Evolutionary conservation across 2,329 filamentous ascomycete species (phyloP).

Genomic region (Ophiostoma sp.): DNA sequence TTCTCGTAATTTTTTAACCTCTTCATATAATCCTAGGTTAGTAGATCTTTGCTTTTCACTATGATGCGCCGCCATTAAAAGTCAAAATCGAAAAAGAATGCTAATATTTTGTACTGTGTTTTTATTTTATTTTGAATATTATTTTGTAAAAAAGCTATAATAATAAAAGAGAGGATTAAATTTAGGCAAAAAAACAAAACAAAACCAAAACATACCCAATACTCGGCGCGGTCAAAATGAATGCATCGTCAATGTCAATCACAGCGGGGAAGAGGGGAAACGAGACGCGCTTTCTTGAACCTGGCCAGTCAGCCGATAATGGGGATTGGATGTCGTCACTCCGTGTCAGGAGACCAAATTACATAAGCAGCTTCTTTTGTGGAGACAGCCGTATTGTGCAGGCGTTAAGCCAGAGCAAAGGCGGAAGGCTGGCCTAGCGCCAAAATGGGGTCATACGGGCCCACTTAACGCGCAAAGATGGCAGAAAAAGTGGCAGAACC

Average conservation of each 20-base stretch:
- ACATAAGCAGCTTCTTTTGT: neutral
- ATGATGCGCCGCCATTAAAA: too few relatives aligned
- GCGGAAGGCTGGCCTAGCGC: constrained; percentile 14
- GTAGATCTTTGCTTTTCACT: too few relatives aligned
- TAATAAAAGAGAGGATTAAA: too few relatives aligned
- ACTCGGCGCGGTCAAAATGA: neutral
- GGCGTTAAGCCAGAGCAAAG: neutral
- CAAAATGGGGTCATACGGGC: neutral
- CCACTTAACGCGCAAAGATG: constrained; percentile 11
- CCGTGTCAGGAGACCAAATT: constrained; percentile 2
- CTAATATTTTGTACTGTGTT: too few relatives aligned
- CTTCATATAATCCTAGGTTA: too few relatives aligned
- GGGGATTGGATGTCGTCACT: neutral
- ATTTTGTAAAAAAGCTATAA: too few relatives aligned
- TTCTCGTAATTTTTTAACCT: too few relatives aligned
- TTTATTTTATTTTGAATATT: too few relatives aligned
- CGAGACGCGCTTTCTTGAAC: neutral
- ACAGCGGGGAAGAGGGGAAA: constrained; percentile 7
- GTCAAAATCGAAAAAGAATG: too few relatives aligned
- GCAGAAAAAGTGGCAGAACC: constrained; percentile 9
- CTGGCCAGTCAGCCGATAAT: neutral
- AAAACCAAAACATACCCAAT: neutral
- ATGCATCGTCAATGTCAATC: neutral
- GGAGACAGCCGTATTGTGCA: neutral
- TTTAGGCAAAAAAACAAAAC: neutral